Conservation (phyloP, 768 basidiomycete species). For the Suillus placidus region DNA sequence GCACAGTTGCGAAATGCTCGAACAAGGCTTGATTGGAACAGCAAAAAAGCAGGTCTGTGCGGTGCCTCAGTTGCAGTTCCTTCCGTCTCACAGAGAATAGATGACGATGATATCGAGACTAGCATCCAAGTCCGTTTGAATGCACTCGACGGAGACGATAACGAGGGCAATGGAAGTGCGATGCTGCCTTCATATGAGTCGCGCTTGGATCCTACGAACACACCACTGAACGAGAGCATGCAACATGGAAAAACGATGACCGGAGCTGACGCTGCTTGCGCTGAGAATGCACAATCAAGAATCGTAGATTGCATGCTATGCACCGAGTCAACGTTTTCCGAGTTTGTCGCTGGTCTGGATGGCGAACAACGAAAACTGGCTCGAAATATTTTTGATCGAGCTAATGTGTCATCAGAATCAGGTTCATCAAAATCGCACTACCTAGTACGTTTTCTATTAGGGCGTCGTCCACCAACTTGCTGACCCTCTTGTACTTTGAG, state of each 20-base stretch:
- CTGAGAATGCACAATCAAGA: constrained; percentile 26
- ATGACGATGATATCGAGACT: constrained; percentile 86
- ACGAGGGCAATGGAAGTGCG: not conserved
- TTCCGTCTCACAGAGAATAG: constrained; percentile 37
- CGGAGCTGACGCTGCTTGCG: constrained; percentile 53
- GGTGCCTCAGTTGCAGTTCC: not conserved
- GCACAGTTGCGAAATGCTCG: constrained; percentile 59
- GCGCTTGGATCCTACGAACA: not conserved
- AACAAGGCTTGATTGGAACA: constrained; percentile 74
- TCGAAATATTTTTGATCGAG: constrained; percentile 19
- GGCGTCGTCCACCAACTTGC: constrained; percentile 13
- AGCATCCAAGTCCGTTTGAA: constrained; percentile 46
- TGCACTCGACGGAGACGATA: constrained; percentile 4
- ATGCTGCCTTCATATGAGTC: not conserved
- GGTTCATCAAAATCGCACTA: constrained; percentile 35
- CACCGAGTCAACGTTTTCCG: constrained; percentile 24
- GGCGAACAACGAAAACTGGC: constrained; percentile 24
- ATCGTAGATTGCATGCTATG: constrained; percentile 38
- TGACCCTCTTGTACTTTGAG: constrained; percentile 14
- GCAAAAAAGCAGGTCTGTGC: constrained; percentile 77
- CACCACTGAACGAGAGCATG: constrained; percentile 6
- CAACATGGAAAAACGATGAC: constrained; percentile 49
- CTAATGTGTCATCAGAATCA: constrained; percentile 17
- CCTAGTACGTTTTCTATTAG: constrained; percentile 31
- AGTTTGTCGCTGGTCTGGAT: constrained; percentile 24